These are phyloP conservation scores for Fonsecaea pugnacius DNA, from an alignment of 2,329 filamentous ascomycete genomes.

Conservation along the genomic window DNA sequence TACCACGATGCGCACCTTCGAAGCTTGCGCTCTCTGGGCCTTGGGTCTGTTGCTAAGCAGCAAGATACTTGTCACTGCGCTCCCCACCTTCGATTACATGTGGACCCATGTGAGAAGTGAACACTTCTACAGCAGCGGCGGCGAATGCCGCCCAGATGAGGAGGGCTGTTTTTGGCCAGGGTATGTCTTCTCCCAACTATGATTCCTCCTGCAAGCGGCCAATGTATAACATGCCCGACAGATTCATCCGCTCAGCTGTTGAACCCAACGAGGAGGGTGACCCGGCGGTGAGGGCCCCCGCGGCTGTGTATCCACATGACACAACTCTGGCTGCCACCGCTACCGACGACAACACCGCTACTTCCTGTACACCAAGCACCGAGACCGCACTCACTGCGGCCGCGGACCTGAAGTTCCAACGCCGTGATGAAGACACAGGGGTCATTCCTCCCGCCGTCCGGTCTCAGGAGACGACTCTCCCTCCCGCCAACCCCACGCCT, in stretches of 20 bases:
- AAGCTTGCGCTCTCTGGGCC: slow-evolving; percentile 6
- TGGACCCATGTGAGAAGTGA: slow-evolving; percentile 16
- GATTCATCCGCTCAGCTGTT: neutral
- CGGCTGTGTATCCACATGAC: slow-evolving; percentile 27
- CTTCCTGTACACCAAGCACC: neutral
- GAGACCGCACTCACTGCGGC: neutral
- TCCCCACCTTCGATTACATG: slow-evolving; percentile 24
- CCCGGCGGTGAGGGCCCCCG: slow-evolving; percentile 12
- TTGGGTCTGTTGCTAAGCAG: slow-evolving; percentile 13
- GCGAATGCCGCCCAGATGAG: neutral
- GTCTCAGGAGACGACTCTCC: neutral
- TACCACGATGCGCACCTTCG: slow-evolving; percentile 13
- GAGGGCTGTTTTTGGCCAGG: slow-evolving; percentile 13
- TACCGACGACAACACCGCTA: neutral
- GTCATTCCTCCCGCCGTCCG: neutral
- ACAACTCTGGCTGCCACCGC: slow-evolving; percentile 11
- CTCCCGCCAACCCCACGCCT: neutral
- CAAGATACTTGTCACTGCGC: slow-evolving; percentile 19
- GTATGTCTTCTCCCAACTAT: neutral
- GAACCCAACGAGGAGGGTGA: slow-evolving; percentile 11
- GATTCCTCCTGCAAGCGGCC: neutral
- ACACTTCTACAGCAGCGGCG: slow-evolving; percentile 3
- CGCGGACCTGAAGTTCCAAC: neutral
- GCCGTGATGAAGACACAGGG: neutral
- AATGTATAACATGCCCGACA: neutral